Conservation (phyloP, 2,329 filamentous ascomycete genomes). For the Colletotrichum sp. region DNA sequence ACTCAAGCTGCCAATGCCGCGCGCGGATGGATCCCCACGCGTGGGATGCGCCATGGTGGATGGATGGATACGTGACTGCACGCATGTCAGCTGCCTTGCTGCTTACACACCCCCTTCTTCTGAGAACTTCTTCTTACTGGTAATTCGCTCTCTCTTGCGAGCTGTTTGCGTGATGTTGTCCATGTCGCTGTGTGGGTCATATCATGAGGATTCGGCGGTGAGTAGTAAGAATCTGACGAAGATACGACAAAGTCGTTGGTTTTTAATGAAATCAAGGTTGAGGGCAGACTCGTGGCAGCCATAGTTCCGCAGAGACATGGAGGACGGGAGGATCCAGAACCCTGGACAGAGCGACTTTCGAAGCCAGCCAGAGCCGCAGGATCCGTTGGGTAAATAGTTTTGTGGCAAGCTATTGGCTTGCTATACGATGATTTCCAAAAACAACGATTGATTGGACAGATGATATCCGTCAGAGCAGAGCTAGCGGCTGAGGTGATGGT, state of each 20-base stretch:
- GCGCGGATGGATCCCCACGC: background rate
- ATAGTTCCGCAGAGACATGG: background rate
- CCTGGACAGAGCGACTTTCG: background rate
- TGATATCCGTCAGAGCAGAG: background rate
- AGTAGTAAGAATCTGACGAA: background rate
- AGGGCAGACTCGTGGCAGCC: background rate
- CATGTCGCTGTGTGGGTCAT: background rate
- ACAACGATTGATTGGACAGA: background rate
- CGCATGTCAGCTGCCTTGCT: conserved; percentile 14
- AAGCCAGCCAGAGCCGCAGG: conserved; percentile 1
- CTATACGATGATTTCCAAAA: conserved; percentile 2
- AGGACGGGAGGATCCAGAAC: background rate
- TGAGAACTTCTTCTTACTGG: background rate
- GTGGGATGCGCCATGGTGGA: background rate
- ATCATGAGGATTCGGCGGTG: background rate
- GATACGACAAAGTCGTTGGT: background rate
- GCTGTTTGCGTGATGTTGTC: background rate
- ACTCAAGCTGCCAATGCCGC: background rate
- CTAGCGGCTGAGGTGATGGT: background rate
- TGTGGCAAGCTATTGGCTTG: background rate
- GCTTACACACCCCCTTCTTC: conserved; percentile 7
- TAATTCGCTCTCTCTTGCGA: background rate
- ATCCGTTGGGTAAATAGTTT: background rate
- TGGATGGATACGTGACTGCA: background rate
- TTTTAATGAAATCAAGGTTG: background rate